phyloP scores from a whole-genome alignment of 352 stramenopile genomes.

The Phytophthora foliorum region DNA sequence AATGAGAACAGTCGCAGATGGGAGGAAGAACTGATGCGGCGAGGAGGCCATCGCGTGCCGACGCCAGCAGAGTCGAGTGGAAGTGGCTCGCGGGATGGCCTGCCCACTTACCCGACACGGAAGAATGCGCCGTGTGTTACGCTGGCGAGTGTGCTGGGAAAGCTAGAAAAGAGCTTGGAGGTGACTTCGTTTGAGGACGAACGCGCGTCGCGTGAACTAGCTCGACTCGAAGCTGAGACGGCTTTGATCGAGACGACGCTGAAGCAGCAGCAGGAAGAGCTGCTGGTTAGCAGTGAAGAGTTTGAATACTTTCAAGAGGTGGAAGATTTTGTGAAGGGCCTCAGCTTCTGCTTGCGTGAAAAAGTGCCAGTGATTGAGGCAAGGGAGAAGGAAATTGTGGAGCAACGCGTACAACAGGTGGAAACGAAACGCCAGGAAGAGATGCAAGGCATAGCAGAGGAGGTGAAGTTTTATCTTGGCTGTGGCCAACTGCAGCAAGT shows the following conservation, averaged over 20 bases:
- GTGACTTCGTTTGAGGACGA: slow-evolving; percentile 54
- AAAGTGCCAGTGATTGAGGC: slow-evolving; percentile 63
- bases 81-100: slow-evolving; percentile 20
- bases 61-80: slow-evolving; percentile 10
- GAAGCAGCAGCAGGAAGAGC: slow-evolving; percentile 56
- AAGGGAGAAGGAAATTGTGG: slow-evolving; percentile 49
- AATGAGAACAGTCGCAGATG: slow-evolving; percentile 64
- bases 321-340: slow-evolving; percentile 76
- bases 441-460: slow-evolving; percentile 11
- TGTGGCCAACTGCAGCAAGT: slow-evolving; percentile 26
- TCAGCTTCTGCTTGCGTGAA: slow-evolving; percentile 81
- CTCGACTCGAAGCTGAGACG: slow-evolving; percentile 61
- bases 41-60: slow-evolving; percentile 55
- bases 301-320: slow-evolving; percentile 85
- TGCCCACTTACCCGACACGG: slow-evolving; percentile 58
- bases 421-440: slow-evolving; percentile 28
- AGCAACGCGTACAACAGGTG: slow-evolving; percentile 28
- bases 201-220: slow-evolving; percentile 57
- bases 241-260: slow-evolving; percentile 53
- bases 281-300: slow-evolving; percentile 66
- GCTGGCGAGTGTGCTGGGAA: slow-evolving; percentile 58
- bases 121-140: slow-evolving; percentile 58
- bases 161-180: slow-evolving; percentile 63
- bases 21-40: slow-evolving; percentile 85
- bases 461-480: slow-evolving; percentile 24